These are phyloP conservation scores for Porphyrellus cyaneotinctus DNA, from an alignment of 768 basidiomycete species.

Conservation along the genomic window DNA sequence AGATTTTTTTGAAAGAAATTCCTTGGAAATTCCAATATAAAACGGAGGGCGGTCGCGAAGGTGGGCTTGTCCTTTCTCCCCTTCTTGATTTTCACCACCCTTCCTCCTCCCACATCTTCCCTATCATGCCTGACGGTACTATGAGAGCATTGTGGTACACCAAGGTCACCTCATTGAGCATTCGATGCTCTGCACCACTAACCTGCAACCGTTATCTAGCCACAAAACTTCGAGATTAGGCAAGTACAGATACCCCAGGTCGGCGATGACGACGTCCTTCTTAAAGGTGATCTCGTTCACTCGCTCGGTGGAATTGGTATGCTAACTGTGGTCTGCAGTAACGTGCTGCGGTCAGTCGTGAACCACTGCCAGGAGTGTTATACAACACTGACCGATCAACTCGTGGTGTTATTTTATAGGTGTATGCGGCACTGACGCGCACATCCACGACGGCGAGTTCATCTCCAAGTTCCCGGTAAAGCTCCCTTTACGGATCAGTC, in stretches of 20 bases:
- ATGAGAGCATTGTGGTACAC: constrained; percentile 79
- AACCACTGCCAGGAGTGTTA: neutral
- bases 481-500: constrained; percentile 13
- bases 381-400: neutral
- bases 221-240: constrained; percentile 61
- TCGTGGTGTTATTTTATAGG: constrained; percentile 29
- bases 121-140: constrained; percentile 50
- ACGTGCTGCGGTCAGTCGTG: constrained; percentile 38
- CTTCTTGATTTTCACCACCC: neutral
- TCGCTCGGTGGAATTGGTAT: neutral
- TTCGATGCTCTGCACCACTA: constrained; percentile 2
- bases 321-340: constrained; percentile 28
- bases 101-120: neutral
- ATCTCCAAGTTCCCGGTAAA: constrained; percentile 55
- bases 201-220: constrained; percentile 37
- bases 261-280: constrained; percentile 65
- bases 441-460: constrained; percentile 63
- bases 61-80: constrained; percentile 1
- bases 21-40: constrained; percentile 19
- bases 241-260: constrained; percentile 63
- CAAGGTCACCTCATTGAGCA: constrained; percentile 38
- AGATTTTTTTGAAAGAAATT: constrained; percentile 1
- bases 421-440: constrained; percentile 60
- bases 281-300: constrained; percentile 51
- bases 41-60: constrained; percentile 9